phyloP scores from a whole-genome alignment of 768 basidiomycete species.

The Leccinum rimulosum region DNA sequence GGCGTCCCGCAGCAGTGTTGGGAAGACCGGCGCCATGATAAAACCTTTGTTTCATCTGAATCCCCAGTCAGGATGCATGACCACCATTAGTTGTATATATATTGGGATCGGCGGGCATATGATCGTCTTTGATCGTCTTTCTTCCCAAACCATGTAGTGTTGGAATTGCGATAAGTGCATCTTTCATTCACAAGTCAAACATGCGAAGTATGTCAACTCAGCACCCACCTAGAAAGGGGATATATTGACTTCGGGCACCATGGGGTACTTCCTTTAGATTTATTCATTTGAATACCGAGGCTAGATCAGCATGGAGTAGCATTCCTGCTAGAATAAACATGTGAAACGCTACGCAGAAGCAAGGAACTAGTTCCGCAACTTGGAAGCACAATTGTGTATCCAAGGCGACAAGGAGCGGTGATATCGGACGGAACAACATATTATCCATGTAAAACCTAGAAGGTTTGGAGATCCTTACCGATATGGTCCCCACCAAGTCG shows the following conservation, averaged over 20 bases:
- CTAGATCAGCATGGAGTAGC: background rate
- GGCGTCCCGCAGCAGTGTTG: background rate
- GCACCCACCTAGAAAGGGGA: slow-evolving; percentile 1
- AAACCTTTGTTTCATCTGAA: slow-evolving; percentile 21
- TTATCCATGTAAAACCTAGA: background rate
- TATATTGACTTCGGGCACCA: background rate
- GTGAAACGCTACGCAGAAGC: background rate
- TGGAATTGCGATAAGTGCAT: background rate
- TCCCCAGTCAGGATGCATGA: background rate
- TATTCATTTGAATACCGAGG: slow-evolving; percentile 10
- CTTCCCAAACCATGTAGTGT: background rate
- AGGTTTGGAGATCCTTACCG: background rate
- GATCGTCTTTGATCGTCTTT: background rate
- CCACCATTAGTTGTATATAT: background rate
- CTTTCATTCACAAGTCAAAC: background rate
- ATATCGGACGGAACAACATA: slow-evolving; percentile 5
- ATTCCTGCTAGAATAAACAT: too few relatives aligned
- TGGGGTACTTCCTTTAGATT: background rate
- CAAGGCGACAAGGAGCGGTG: background rate
- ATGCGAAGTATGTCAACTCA: background rate
- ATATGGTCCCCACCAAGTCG: background rate
- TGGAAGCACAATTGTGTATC: background rate
- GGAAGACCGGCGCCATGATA: background rate
- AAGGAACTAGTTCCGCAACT: background rate
- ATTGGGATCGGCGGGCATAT: background rate